Conservation (phyloP, 164 flowering plant genomes). For the Warburgia ugandensis region DNA sequence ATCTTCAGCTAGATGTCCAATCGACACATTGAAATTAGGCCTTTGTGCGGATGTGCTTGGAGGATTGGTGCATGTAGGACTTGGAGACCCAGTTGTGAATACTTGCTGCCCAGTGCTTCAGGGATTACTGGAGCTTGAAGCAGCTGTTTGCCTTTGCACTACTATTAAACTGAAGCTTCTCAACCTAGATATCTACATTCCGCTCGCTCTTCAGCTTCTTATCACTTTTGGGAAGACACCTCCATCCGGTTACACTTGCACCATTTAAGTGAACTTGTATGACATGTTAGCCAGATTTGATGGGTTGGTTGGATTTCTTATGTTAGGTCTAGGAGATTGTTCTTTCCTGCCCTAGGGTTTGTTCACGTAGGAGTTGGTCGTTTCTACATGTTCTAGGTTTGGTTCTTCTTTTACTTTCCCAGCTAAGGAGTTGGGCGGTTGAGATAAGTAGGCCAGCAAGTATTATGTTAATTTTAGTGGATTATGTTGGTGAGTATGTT, state of each 20-base stretch:
- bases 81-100: slow-evolving; percentile 70
- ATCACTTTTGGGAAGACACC: slow-evolving; percentile 63
- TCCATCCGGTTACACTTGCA: slow-evolving; percentile 73
- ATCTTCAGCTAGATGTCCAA: slow-evolving; percentile 52
- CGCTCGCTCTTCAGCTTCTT: slow-evolving; percentile 64
- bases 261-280: slow-evolving; percentile 18
- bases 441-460: no score
- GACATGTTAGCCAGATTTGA: not conserved
- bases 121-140: slow-evolving; percentile 87
- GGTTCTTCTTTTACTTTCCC: slow-evolving; percentile 1
- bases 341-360: slow-evolving; percentile 1
- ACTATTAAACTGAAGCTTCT: slow-evolving; percentile 68
- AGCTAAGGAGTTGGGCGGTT: not conserved
- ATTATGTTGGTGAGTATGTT: no score
- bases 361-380: no score
- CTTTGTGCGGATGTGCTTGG: slow-evolving; percentile 76
- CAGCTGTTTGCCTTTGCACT: slow-evolving; percentile 81
- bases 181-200: slow-evolving; percentile 71
- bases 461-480: no score
- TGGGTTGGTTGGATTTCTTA: not conserved
- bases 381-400: no score
- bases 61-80: slow-evolving; percentile 71
- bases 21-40: slow-evolving; percentile 72
- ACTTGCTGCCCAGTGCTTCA: slow-evolving; percentile 72
- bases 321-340: not conserved